Evolutionary conservation across 352 stramenopile species (phyloP), one percentile per base, ranked within the genome.

Genomic region (Pythium periplocum): DNA sequence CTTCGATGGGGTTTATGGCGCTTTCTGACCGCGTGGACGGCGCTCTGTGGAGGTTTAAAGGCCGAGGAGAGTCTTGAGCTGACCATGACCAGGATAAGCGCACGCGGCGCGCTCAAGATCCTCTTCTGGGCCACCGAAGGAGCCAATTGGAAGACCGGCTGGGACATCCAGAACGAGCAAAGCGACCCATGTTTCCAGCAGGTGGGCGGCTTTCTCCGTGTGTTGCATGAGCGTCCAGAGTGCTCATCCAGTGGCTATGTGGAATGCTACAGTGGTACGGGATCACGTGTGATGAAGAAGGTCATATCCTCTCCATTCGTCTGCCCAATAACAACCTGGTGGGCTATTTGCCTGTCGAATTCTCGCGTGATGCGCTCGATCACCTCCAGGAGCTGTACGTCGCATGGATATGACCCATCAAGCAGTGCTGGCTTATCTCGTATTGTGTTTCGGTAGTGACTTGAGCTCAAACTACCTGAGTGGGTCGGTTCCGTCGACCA

Each of bases 391-490:
- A 90, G 36, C 53, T 90, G 75, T 87, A 54, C 53, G 77, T 57
- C 17, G 17, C 17, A 26, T 26, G 17, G 17, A 26, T 26, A 26
- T 26, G 17, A 26, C 17, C 17, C 17, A 26, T 26, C 17, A 0
- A 26, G 17, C 17, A 26, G 17, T 26, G 17, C 17, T 26, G 17
- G 17, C 17, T 26, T 26, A 26, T 26, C 17, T 26, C 17, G 17
- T 26, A 26, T 26, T 26, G 17, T 26, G 17, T 26, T 26, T 26
- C 33, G 36, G 7, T 57, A 89, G 78, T 26, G 78, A 90, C 43
- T 43, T 90, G 42, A 87, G 78, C 61, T 83, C 63, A 12, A 90
- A 90, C 48, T 90, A 83, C 57, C 64, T 90, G 33, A 74, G 65
- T 4, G 69, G 76, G 0, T 35, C 66, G 4, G 61, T 87, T 10